These are phyloP conservation scores for Sphaerobolus stellatus DNA, from an alignment of 1,284 basidiomycete genomes.

Conservation along the genomic window DNA sequence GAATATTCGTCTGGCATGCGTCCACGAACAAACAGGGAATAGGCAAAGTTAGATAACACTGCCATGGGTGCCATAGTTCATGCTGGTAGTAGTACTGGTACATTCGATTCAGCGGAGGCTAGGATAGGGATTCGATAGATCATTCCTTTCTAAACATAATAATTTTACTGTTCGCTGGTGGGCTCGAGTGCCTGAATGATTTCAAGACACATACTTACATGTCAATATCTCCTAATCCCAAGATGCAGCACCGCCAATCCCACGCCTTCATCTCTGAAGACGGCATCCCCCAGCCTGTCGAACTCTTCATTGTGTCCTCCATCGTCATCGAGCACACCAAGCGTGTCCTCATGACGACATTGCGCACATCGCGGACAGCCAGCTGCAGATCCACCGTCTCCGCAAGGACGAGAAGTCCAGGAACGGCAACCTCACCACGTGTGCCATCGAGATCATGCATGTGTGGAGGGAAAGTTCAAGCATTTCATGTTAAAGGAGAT, in stretches of 20 bases:
- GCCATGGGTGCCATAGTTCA: no score
- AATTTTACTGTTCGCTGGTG: no score
- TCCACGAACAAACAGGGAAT: no score
- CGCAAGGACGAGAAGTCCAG: conserved; percentile 59
- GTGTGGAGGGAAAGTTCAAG: conserved; percentile 99
- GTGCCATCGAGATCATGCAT: conserved; percentile 97
- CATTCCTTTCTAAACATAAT: no score
- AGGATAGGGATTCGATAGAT: no score
- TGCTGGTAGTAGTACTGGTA: no score
- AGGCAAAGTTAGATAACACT: no score
- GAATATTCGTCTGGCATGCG: no score
- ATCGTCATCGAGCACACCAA: conserved; percentile 99
- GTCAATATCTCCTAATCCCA: no score
- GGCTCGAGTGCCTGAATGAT: no score
- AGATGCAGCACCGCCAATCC: conserved; percentile 93
- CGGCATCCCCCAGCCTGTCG: conserved; percentile 97
- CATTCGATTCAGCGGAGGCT: no score
- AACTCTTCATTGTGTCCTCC: conserved; percentile 97
- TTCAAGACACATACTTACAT: no score
- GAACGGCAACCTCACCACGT: conserved; percentile 80
- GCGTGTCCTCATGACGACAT: conserved; percentile 97
- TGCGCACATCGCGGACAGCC: conserved; percentile 95
- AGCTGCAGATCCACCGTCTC: conserved; percentile 98
- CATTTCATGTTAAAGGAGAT: conserved; percentile 99
- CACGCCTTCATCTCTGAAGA: conserved; percentile 98